Evolutionary conservation across 345 rosid species (phyloP), one percentile per base, ranked within the genome.

Genomic region (Schrenkiella parvula): DNA sequence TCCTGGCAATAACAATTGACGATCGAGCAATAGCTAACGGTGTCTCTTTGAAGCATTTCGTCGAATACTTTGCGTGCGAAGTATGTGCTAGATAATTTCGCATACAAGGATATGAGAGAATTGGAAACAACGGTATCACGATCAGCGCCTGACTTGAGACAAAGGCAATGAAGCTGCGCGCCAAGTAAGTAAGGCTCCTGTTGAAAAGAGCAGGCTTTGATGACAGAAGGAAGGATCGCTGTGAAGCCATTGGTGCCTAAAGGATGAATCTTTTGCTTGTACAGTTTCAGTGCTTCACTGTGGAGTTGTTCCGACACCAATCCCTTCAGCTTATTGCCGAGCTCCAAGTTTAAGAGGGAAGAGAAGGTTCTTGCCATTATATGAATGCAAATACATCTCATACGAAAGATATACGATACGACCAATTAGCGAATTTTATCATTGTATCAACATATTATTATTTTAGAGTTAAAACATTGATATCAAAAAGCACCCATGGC

Each of bases 21-120:
- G 18, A 86, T 50, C 15, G 88, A 71, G 62, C 74, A 78, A 80
- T 84, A 83, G 47, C 85, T 77, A 41, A 86, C 47, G 0, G 73
- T 50, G 19, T 86, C 88, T 72, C 83, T 82, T 0, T 64, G 42
- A 76, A 70, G 81, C 83, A 84, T 83, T 76, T 55, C 69, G 35
- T 83, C 87, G 60, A 87, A 84, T 54, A 84, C 6, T 2, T 74
- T 64, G 9, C 53, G 66, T 5, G 86, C 84, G 0, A 72, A 58
- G 2, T 19, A 56, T 6, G 50, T 9, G 35, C 2, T 31, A 1
- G 74, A 85, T 28, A 68, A 13, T 69, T 85, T 87, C 0, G 66
- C 63, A 14, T 83, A 85, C 80, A 85, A 64, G 0, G 89, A 72
- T 26, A 87, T 65, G 64, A 85, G 70, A 47, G 89, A 80, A 78